phyloP scores from a whole-genome alignment of 208 protist species.

The Trypanosoma congolense region DNA sequence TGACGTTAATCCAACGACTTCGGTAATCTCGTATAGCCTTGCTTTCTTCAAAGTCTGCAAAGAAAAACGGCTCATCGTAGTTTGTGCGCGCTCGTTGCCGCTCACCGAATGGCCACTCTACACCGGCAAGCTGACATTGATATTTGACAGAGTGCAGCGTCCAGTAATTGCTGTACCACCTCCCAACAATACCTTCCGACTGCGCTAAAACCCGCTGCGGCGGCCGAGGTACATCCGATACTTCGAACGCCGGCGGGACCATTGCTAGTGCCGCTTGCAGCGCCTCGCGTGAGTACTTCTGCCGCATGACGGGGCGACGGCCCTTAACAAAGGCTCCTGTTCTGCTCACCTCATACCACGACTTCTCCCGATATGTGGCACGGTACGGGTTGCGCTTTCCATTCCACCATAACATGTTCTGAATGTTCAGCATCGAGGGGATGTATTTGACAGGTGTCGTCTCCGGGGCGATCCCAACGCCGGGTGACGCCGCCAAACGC shows the following conservation, averaged over 20 bases:
- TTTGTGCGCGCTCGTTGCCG: constrained; percentile 74
- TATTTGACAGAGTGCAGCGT: constrained; percentile 86
- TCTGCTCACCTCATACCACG: constrained; percentile 63
- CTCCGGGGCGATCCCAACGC: constrained; percentile 82
- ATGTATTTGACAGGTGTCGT: constrained; percentile 89
- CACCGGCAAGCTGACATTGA: constrained; percentile 70
- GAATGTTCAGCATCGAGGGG: constrained; percentile 85
- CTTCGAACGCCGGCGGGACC: constrained; percentile 76
- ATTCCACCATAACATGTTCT: constrained; percentile 82
- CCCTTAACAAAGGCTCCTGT: constrained; percentile 57
- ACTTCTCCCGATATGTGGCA: constrained; percentile 75
- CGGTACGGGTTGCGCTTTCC: constrained; percentile 42
- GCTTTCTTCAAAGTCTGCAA: constrained; percentile 88
- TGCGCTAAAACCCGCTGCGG: constrained; percentile 81
- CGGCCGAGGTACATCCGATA: constrained; percentile 75
- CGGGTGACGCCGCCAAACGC: constrained; percentile 55
- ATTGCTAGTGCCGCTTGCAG: constrained; percentile 65
- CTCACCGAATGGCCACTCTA: constrained; percentile 80
- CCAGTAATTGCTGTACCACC: constrained; percentile 92
- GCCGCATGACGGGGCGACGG: constrained; percentile 52
- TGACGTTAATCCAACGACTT: constrained; percentile 89
- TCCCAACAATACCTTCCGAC: constrained; percentile 83
- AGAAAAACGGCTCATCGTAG: constrained; percentile 87
- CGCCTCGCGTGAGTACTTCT: constrained; percentile 72
- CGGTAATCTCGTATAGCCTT: constrained; percentile 86